These are phyloP conservation scores for Asterophora lycoperdoides DNA, from an alignment of 768 basidiomycete species.

Conservation along the genomic window DNA sequence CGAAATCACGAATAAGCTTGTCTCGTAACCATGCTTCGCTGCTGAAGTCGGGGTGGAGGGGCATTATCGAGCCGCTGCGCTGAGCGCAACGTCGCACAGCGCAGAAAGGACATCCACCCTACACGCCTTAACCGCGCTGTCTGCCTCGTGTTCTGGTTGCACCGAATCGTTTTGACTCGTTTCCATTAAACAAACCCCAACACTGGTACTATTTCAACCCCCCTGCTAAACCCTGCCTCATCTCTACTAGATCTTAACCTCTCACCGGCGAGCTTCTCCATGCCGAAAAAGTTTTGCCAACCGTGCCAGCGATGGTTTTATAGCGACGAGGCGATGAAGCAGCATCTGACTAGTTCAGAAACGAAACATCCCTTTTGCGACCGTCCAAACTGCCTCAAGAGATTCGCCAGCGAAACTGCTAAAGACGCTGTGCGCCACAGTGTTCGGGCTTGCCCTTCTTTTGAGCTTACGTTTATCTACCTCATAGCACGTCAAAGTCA, in stretches of 20 bases:
- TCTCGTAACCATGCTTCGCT: not conserved
- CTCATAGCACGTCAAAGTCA: conserved; percentile 36
- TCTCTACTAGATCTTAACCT: not conserved
- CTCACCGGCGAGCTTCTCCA: conserved; percentile 16
- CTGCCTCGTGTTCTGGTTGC: conserved; percentile 10
- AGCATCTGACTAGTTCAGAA: conserved; percentile 34
- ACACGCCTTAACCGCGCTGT: conserved; percentile 13
- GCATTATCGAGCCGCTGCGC: not conserved
- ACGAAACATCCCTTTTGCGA: conserved; percentile 33
- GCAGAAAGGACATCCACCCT: not conserved
- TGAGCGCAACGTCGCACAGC: not conserved
- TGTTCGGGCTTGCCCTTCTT: not conserved
- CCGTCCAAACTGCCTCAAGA: conserved; percentile 24
- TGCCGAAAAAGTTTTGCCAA: not conserved
- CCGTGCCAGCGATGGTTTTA: not conserved
- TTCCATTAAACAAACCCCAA: conserved; percentile 6
- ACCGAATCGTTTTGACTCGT: not conserved
- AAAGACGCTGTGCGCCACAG: conserved; percentile 29
- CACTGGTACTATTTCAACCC: not conserved
- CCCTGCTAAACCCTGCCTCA: not conserved
- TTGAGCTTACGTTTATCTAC: conserved; percentile 1
- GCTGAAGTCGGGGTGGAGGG: not conserved
- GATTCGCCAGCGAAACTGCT: conserved; percentile 32
- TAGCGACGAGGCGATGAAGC: conserved; percentile 30
- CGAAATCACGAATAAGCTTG: not conserved